Base-by-base conservation (phyloP, 2,329 filamentous ascomycete species). In the Orbilia ellipsospora region DNA sequence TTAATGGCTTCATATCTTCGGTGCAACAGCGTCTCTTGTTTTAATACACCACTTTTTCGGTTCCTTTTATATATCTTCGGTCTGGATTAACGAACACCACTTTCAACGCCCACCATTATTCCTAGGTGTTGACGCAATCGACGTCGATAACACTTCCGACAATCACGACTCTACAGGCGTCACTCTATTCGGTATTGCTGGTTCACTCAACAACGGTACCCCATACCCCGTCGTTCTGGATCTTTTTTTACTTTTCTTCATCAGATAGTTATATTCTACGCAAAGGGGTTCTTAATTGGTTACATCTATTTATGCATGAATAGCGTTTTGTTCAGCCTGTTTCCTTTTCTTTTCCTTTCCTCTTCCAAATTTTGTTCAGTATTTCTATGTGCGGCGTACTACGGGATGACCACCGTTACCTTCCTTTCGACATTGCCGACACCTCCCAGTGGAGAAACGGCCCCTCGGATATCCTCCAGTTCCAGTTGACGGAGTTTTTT, bases 301-400 rank as follows among this genome's bases (percentile, higher is more conserved):
- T 61, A 56, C 18, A 63, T 26, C 48, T 61, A 26, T 62, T 68
- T 52, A 61, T 69, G 65, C 65, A 69, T 69, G 65, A 69, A 44
- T 59, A 69, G 65, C 65, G 65, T 54, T 54, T 67, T 42, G 50
- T 69, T 45, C 54, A 54, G 55, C 48, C 48, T 52, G 54, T n/a
- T 42, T 55, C 8, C 28, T 56, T 7, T 36, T 6, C 31, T 7
- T 36, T 36, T 60, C 36, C 28, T 56, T 26, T 55, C 31, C n/a
- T 40, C 50, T 23, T 23, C 23, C 23, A 23, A 23, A 67, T 51
- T 26, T 60, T 57, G 56, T 31, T 50, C 57, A 61, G 57, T 61
- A 61, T 61, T 60, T 59, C 52, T 61, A 28, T n/a, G 56, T 62
- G 65, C 44, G 65, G 65, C 65, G 65, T 69, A 62, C 45, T 55